Percentiles rank a stretch among this genome's conserved stretches.
phyloP scores from a whole-genome alignment of 306 rosid species.

The Lotus japonicus region DNA sequence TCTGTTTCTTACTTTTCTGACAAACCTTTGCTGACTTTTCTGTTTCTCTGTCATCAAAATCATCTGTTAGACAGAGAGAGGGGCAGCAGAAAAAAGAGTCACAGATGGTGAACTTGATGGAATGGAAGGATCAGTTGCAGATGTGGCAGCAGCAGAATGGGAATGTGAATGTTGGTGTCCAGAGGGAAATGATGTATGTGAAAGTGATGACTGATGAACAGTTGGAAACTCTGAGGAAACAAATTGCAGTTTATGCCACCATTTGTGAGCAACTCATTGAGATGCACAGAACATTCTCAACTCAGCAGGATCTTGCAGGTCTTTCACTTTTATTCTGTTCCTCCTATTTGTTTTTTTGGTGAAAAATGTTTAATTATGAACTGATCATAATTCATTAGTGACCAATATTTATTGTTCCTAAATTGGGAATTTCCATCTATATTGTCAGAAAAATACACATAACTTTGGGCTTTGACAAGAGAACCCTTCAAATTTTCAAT shows the following conservation, averaged over 20 bases:
- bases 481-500: too few relatives aligned
- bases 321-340: neutral
- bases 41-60: neutral
- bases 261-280: conserved; percentile 82
- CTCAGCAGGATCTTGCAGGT: conserved; percentile 92
- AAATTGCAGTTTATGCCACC: conserved; percentile 70
- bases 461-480: too few relatives aligned
- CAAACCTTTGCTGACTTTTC: conserved; percentile 18
- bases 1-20: neutral
- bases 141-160: conserved; percentile 20
- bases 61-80: neutral
- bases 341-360: neutral
- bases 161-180: conserved; percentile 21
- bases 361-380: neutral
- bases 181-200: conserved; percentile 50
- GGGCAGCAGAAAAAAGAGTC: neutral
- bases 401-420: too few relatives aligned
- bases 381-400: too few relatives aligned
- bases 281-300: conserved; percentile 69
- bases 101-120: conserved; percentile 41
- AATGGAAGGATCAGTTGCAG: conserved; percentile 59
- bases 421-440: neutral
- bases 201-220: conserved; percentile 98
- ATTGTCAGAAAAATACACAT: neutral
- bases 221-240: conserved; percentile 81